Conservation (phyloP, 2,329 filamentous ascomycete genomes). For the Aspergillus arachidicola region DNA sequence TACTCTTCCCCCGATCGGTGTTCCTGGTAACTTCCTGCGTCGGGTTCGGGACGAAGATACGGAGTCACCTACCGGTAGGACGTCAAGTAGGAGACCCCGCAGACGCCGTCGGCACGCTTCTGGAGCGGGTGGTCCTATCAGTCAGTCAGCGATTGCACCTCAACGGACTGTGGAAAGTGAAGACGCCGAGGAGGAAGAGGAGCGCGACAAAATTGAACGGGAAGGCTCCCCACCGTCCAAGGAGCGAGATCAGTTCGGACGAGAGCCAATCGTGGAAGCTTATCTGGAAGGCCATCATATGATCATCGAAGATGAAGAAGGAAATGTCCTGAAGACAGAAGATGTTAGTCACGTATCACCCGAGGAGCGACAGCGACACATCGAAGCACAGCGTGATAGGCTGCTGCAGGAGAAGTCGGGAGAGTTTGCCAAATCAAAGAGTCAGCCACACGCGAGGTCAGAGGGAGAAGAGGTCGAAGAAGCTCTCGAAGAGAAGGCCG, state of each 20-base stretch:
- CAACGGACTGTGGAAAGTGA: slow-evolving; percentile 36
- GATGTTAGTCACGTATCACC: slow-evolving; percentile 50
- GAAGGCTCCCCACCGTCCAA: slow-evolving; percentile 43
- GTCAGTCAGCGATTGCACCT: slow-evolving; percentile 85
- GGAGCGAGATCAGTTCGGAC: slow-evolving; percentile 35
- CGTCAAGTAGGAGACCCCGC: slow-evolving; percentile 52
- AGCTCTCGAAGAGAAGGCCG: slow-evolving; percentile 37
- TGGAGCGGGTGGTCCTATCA: slow-evolving; percentile 83
- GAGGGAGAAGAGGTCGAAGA: slow-evolving; percentile 48
- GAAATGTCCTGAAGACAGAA: slow-evolving; percentile 76
- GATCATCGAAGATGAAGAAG: slow-evolving; percentile 81
- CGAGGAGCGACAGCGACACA: slow-evolving; percentile 65
- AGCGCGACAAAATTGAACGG: slow-evolving; percentile 33
- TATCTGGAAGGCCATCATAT: slow-evolving; percentile 80
- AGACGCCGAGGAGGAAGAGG: slow-evolving; percentile 28
- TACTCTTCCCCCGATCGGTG: slow-evolving; percentile 69
- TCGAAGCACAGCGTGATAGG: slow-evolving; percentile 50
- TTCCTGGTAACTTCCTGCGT: slow-evolving; percentile 76
- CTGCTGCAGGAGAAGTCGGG: slow-evolving; percentile 57
- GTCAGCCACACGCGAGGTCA: slow-evolving; percentile 45
- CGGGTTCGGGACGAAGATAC: slow-evolving; percentile 76
- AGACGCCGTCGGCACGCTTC: slow-evolving; percentile 67
- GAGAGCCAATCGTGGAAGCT: slow-evolving; percentile 60
- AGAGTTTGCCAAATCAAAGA: slow-evolving; percentile 50
- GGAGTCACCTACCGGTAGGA: slow-evolving; percentile 57